These are phyloP conservation scores for Houttuynia cordata DNA, from an alignment of 164 flowering plant species.

Conservation along the genomic window DNA sequence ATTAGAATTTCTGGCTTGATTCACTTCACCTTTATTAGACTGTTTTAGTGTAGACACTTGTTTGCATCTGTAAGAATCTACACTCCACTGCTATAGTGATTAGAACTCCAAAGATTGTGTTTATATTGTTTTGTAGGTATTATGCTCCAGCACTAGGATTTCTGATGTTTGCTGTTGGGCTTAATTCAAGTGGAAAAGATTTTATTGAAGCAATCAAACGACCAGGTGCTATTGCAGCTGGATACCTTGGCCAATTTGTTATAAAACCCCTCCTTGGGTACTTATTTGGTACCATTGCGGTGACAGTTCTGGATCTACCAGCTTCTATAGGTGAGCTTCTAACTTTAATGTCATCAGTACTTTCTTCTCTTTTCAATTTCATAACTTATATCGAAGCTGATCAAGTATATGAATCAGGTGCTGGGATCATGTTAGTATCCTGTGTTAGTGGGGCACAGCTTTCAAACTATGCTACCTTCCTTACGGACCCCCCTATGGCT, in stretches of 20 bases:
- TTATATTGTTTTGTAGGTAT: conserved; percentile 36
- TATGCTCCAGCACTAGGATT: conserved; percentile 96
- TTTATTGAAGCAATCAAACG: conserved; percentile 75
- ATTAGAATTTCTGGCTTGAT: background rate
- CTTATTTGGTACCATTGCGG: conserved; percentile 57
- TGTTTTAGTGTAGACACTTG: background rate
- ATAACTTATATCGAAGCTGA: conserved; percentile 3
- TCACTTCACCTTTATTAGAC: background rate
- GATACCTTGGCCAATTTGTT: conserved; percentile 73
- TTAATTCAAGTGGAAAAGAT: conserved; percentile 84
- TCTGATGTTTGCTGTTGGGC: conserved; percentile 97
- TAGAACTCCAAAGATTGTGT: background rate
- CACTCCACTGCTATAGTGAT: background rate
- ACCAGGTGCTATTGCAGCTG: conserved; percentile 67
- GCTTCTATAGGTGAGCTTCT: conserved; percentile 51
- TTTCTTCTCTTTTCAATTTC: background rate
- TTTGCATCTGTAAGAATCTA: background rate
- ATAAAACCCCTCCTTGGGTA: conserved; percentile 82
- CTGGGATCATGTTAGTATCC: conserved; percentile 86
- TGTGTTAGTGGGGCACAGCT: conserved; percentile 99
- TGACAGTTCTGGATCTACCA: conserved; percentile 56
- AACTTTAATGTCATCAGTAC: conserved; percentile 1
- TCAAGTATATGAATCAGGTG: conserved; percentile 43
- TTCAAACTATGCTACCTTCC: conserved; percentile 87
- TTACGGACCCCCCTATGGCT: conserved; percentile 83